A percentile compares a stretch with the other conserved stretches of the same genome.
These are phyloP conservation scores for Pseudopithomyces maydicus DNA, from an alignment of 2,329 filamentous ascomycete species.

Conservation along the genomic window DNA sequence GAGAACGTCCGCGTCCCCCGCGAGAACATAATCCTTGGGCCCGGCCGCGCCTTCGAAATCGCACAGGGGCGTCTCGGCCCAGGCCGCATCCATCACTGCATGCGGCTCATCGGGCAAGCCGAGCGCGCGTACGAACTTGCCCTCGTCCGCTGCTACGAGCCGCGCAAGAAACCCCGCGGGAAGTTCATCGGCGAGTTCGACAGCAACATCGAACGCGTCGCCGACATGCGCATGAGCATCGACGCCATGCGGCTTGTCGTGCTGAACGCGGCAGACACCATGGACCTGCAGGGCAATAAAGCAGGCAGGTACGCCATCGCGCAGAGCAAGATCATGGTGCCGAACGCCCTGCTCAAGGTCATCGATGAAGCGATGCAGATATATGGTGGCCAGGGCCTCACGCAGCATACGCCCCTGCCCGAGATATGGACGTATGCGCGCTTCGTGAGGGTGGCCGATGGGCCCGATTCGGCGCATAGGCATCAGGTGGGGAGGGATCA, in stretches of 20 bases:
- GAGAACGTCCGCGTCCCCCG: conserved; percentile 48
- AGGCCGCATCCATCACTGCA: conserved; percentile 51
- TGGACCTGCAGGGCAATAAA: conserved; percentile 50
- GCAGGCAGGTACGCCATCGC: conserved; percentile 49
- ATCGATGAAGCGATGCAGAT: conserved; percentile 53
- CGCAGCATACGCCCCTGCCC: conserved; percentile 49
- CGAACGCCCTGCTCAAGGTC: conserved; percentile 45
- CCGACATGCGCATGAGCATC: conserved; percentile 49
- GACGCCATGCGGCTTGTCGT: conserved; percentile 49
- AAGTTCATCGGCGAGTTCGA: conserved; percentile 50
- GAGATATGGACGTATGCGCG: conserved; percentile 52
- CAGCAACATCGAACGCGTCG: conserved; percentile 49
- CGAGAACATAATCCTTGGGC: conserved; percentile 50
- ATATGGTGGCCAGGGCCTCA: conserved; percentile 49
- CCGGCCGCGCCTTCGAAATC: conserved; percentile 50
- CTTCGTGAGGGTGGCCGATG: conserved; percentile 50
- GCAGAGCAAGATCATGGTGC: conserved; percentile 50
- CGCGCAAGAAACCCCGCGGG: conserved; percentile 46
- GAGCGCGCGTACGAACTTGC: conserved; percentile 50
- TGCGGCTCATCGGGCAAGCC: conserved; percentile 50
- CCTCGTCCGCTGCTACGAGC: conserved; percentile 45
- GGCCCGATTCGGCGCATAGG: conserved; percentile 49
- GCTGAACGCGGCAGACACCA: conserved; percentile 49
- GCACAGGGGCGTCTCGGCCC: conserved; percentile 49
- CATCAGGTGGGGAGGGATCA: conserved; percentile 51